A percentile compares a stretch with the other conserved stretches of the same genome.
Evolutionary conservation across 176 grass and related monocot genomes (phyloP).

Genomic region (Bolboschoenus planiculmis): DNA sequence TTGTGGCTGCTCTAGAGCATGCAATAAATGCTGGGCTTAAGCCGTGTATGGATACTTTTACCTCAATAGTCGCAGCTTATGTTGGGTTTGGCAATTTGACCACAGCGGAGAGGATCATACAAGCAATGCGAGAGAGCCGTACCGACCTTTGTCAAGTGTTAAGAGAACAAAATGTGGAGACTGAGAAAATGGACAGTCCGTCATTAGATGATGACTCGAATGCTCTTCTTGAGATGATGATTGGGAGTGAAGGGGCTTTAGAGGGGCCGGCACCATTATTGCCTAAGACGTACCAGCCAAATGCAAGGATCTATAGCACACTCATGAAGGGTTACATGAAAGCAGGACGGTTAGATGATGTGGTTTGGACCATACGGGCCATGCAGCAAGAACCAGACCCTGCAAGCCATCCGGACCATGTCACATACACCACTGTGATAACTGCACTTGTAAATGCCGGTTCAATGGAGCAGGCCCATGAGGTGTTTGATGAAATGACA

Average conservation of each 20-base stretch:
- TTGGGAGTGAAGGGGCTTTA: neutral
- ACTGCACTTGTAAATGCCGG: constrained; percentile 53
- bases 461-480: constrained; percentile 35
- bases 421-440: constrained; percentile 70
- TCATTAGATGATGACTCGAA: constrained; percentile 31
- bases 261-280: constrained; percentile 26
- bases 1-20: constrained; percentile 35
- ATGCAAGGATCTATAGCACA: constrained; percentile 77
- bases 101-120: constrained; percentile 57
- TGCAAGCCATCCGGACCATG: constrained; percentile 61
- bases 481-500: constrained; percentile 62
- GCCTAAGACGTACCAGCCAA: constrained; percentile 38
- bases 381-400: constrained; percentile 49
- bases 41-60: constrained; percentile 61
- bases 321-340: constrained; percentile 97
- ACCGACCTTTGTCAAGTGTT: constrained; percentile 47
- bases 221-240: constrained; percentile 47
- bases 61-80: constrained; percentile 75
- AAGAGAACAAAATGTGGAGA: neutral
- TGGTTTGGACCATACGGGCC: constrained; percentile 48
- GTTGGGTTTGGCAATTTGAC: constrained; percentile 64
- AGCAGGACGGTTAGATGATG: constrained; percentile 62
- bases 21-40: constrained; percentile 31
- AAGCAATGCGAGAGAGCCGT: constrained; percentile 74
- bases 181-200: neutral